Evolutionary conservation across 2,329 filamentous ascomycete genomes (phyloP), one percentile per base, ranked within the genome.

Genomic region (Calonectria pseudoturangicola): DNA sequence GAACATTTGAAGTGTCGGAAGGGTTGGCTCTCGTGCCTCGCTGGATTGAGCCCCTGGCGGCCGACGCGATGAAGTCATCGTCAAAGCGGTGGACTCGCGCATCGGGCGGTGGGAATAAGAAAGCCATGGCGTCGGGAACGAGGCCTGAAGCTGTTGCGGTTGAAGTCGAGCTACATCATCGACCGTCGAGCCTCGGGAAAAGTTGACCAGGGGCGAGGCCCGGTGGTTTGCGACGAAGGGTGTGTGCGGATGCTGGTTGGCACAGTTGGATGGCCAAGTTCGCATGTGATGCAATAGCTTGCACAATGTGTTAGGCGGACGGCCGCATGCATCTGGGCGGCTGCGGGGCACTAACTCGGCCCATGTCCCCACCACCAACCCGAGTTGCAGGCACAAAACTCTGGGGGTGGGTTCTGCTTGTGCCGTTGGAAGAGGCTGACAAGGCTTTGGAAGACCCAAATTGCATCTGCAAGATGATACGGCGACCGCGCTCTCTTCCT

Each of bases 41-140:
- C 30, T 77, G 77, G 47, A 75, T 74, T 39, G 74, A 65, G 30
- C 68, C 73, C 66, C 76, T 78, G 72, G 73, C 63, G 48, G 71
- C 71, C 47, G 70, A 66, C 56, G 70, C 66, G 30, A 74, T 45
- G 27, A 76, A 71, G 43, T 82, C 78, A 27, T 83, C 81, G 68
- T 81, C 78, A 69, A 76, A 78, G 65, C 79, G 79, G 60, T 73
- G 70, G 39, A 75, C 73, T 73, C 79, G 76, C 54, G 73, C 75
- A 71, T 83, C 82, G 39, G 77, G 79, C 41, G 82, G 81, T 68
- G 83, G 75, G 69, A 85, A 81, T 73, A 84, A 80, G 73, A 85
- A 84, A 60, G 85, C 83, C 85, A 87, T 87, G 79, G 71, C 81
- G 76, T 80, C 76, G 76, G 78, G 74, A 75, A 76, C 73, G 75